Evolutionary conservation across 2,329 filamentous ascomycete species (phyloP).

Genomic region (Colletotrichum endophyticum): DNA sequence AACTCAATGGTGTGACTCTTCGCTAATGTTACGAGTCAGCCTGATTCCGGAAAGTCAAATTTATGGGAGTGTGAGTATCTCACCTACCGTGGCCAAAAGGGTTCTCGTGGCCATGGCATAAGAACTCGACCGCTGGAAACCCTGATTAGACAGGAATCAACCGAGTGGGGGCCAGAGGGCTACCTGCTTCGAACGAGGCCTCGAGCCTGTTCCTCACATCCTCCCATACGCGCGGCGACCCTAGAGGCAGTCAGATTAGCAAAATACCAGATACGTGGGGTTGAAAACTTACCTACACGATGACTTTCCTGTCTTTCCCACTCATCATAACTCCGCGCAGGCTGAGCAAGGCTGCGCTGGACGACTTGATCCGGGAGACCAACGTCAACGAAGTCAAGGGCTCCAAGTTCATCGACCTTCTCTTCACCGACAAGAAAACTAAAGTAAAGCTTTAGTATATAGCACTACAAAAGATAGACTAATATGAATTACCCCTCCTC

Average conservation of each 20-base stretch:
- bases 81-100: neutral
- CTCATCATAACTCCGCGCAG: neutral
- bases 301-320: neutral
- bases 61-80: neutral
- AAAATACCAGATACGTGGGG: neutral
- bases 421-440: no score
- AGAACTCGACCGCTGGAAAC: neutral
- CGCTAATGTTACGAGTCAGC: neutral
- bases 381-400: fast-evolving
- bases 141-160: neutral
- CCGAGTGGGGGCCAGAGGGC: fast-evolving
- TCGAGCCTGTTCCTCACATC: neutral
- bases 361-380: neutral
- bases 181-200: neutral
- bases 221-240: neutral
- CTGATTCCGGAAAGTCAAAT: neutral
- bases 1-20: neutral
- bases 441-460: no score
- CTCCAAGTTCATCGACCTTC: fast-evolving
- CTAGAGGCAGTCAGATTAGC: fast-evolving
- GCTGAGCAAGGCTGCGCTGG: neutral
- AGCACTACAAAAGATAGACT: fast-evolving
- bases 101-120: neutral
- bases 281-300: neutral
- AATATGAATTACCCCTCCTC: no score